These are phyloP conservation scores for Artomyces pyxidatus DNA, from an alignment of 768 basidiomycete species.

Conservation along the genomic window DNA sequence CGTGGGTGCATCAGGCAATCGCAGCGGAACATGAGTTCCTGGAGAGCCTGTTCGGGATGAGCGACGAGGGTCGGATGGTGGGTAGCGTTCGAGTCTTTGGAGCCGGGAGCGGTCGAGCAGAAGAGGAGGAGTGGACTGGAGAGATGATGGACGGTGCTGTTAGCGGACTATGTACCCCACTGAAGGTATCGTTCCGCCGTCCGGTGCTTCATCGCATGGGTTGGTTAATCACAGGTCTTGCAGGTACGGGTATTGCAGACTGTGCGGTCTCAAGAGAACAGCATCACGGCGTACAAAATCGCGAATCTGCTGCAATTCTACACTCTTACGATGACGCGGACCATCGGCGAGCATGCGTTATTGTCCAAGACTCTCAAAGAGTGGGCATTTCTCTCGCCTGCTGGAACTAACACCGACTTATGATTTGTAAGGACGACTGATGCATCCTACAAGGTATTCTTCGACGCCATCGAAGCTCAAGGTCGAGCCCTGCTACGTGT, in stretches of 20 bases:
- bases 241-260: slow-evolving; percentile 91
- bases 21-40: slow-evolving; percentile 94
- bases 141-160: slow-evolving; percentile 78
- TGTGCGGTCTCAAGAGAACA: slow-evolving; percentile 86
- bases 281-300: slow-evolving; percentile 86
- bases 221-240: not conserved
- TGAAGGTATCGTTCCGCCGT: slow-evolving; percentile 55
- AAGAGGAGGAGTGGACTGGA: slow-evolving; percentile 73
- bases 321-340: slow-evolving; percentile 83
- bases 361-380: slow-evolving; percentile 73
- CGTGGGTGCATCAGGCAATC: slow-evolving; percentile 95
- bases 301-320: slow-evolving; percentile 96
- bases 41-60: slow-evolving; percentile 75
- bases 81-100: slow-evolving; percentile 49
- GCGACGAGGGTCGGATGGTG: slow-evolving; percentile 59
- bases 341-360: slow-evolving; percentile 77
- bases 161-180: slow-evolving; percentile 78
- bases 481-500: slow-evolving; percentile 54
- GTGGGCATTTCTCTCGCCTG: slow-evolving; percentile 29
- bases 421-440: slow-evolving; percentile 59
- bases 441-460: slow-evolving; percentile 76
- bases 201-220: not conserved
- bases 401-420: not conserved
- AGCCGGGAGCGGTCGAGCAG: slow-evolving; percentile 29
- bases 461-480: slow-evolving; percentile 80